Evolutionary conservation across 495 filamentous ascomycete genomes (phyloP), one percentile per base, ranked within the genome.

Genomic region (Ascodesmis nigricans): DNA sequence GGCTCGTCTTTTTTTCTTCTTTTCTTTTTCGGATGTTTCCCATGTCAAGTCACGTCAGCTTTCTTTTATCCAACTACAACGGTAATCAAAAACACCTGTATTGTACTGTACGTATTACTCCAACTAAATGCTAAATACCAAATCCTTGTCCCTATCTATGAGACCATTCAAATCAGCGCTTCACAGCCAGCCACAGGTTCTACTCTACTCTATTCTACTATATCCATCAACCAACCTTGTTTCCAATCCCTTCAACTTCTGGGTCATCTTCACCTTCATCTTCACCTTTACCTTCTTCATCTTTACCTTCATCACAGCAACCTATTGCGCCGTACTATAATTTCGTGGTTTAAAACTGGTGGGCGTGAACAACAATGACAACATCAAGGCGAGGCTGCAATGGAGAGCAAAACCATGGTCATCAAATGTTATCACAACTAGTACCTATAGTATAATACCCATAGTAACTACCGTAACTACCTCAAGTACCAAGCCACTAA

Each of bases 281-380:
- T 22, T 46, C 43, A 21, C 42, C 43, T 21, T 18, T 41, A 35
- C 33, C 40, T 33, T 46, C 22, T 21, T 46, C 43, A 1, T 35
- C 42, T 11, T 46, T 42, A 8, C 43, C 43, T 18, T 46, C 43
- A 9, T 42, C 43, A n/a, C n/a, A n/a, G n/a, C n/a, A n/a, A n/a
- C n/a, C n/a, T n/a, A n/a, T n/a, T n/a, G n/a, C n/a, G n/a, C n/a
- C n/a, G n/a, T n/a, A n/a, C n/a, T n/a, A n/a, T n/a, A n/a, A n/a
- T n/a, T n/a, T n/a, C n/a, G n/a, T n/a, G n/a, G n/a, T n/a, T n/a
- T n/a, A n/a, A n/a, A n/a, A n/a, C n/a, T n/a, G n/a, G n/a, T n/a
- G n/a, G n/a, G n/a, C n/a, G n/a, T n/a, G n/a, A n/a, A n/a, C n/a
- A n/a, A n/a, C n/a, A n/a, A n/a, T n/a, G n/a, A n/a, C n/a, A n/a